Conservation (phyloP, 2,329 filamentous ascomycete species). For the Colletotrichum sp. region DNA sequence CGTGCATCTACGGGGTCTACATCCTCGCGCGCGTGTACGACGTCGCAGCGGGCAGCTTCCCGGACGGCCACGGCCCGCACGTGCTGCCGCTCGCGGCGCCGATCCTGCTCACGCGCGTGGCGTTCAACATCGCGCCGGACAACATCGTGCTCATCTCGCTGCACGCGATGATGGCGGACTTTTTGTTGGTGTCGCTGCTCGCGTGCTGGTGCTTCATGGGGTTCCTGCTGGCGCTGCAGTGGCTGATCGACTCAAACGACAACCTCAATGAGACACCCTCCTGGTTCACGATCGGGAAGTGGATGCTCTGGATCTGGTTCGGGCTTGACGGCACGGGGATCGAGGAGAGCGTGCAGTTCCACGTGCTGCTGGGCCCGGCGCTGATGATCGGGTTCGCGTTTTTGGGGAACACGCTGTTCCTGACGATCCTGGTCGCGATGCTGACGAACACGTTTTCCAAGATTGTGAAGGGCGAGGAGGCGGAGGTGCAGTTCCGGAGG, state of each 20-base stretch:
- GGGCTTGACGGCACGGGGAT: conserved; percentile 69
- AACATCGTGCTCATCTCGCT: conserved; percentile 78
- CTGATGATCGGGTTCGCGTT: conserved; percentile 78
- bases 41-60: conserved; percentile 32
- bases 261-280: conserved; percentile 33
- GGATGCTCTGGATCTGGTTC: conserved; percentile 84
- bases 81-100: conserved; percentile 71
- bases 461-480: conserved; percentile 71
- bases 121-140: conserved; percentile 76
- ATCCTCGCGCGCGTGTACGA: conserved; percentile 65
- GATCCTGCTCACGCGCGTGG: conserved; percentile 71
- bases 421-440: conserved; percentile 77
- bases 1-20: conserved; percentile 66
- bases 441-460: conserved; percentile 75
- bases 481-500: conserved; percentile 74
- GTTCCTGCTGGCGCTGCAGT: conserved; percentile 72
- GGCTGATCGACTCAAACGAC: conserved; percentile 51
- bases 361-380: conserved; percentile 69
- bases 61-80: conserved; percentile 63
- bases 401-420: conserved; percentile 75
- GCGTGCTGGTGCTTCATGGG: conserved; percentile 69
- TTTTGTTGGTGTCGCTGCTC: conserved; percentile 66
- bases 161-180: conserved; percentile 77
- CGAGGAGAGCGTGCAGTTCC: conserved; percentile 61
- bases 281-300: conserved; percentile 69